Evolutionary conservation across 148 eudicot genomes (phyloP).

Genomic region (Vaccinium vitisidaea): DNA sequence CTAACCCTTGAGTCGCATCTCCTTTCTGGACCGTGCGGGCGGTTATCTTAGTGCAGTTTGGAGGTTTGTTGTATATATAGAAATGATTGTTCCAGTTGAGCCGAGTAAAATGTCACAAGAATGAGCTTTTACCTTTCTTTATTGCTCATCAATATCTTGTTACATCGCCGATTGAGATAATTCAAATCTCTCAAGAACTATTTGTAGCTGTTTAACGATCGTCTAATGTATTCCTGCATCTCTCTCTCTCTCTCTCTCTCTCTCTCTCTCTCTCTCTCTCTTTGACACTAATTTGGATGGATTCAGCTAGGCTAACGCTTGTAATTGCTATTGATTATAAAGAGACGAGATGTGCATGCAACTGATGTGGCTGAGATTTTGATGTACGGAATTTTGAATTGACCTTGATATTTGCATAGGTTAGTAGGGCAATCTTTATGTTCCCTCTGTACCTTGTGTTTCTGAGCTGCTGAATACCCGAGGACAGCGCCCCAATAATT

Average conservation of each 20-base stretch:
- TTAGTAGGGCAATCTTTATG: not conserved
- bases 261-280: not conserved
- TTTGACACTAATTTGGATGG: not conserved
- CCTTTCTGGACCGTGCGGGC: conserved; percentile 19
- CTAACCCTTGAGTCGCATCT: conserved; percentile 12
- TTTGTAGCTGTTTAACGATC: conserved; percentile 17
- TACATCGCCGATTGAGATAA: conserved; percentile 14
- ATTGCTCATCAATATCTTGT: conserved; percentile 16
- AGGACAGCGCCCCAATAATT: not conserved
- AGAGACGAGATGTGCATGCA: not conserved
- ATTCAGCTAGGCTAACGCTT: not conserved
- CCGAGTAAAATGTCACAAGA: conserved; percentile 22
- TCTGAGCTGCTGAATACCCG: not conserved
- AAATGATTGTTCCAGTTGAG: conserved; percentile 22
- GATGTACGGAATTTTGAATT: not conserved
- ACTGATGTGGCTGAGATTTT: not conserved
- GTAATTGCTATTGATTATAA: not conserved
- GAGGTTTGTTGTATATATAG: conserved; percentile 37
- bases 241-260: not conserved
- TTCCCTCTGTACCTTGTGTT: not conserved
- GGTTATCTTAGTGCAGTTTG: conserved; percentile 18
- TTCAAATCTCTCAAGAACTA: conserved; percentile 16
- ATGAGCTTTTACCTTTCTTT: conserved; percentile 18
- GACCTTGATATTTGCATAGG: not conserved
- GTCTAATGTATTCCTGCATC: conserved; percentile 8